A percentile compares a stretch with the other conserved stretches of the same genome.
Conservation (phyloP, 345 rosid genomes). For the Citrus sp. region DNA sequence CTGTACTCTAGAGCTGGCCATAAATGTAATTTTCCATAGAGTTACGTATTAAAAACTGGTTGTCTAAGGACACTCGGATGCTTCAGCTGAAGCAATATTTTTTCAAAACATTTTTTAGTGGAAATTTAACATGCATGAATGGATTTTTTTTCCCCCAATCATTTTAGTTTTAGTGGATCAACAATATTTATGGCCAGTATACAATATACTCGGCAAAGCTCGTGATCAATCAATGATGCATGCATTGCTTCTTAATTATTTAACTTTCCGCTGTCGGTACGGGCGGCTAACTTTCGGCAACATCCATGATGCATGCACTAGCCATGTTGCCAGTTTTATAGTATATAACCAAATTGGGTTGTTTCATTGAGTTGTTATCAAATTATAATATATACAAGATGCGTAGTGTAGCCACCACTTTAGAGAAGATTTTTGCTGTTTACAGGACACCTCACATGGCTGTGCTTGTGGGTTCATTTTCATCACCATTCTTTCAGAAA, state of each 20-base stretch:
- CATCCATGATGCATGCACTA: neutral
- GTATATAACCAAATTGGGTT: neutral
- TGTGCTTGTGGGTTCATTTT: neutral
- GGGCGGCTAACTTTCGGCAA: neutral
- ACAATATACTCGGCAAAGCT: neutral
- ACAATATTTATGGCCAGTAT: neutral
- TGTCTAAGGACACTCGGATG: too few species aligned
- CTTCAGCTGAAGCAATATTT: too few species aligned
- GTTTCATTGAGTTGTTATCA: neutral
- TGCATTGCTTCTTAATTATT: neutral
- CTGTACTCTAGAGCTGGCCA: too few species aligned
- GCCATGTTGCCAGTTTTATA: neutral
- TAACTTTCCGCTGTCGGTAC: neutral
- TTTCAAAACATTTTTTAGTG: too few species aligned
- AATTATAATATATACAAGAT: neutral
- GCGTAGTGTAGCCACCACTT: neutral
- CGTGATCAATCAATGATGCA: neutral
- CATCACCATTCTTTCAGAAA: too few species aligned
- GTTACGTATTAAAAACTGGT: too few species aligned
- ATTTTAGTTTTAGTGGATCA: neutral
- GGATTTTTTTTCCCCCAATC: too few species aligned
- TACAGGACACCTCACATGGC: neutral
- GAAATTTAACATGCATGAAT: too few species aligned
- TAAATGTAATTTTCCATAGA: too few species aligned
- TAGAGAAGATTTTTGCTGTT: neutral